Base-by-base conservation (phyloP, 768 basidiomycete species). In the Leucocoprinus sp. region DNA sequence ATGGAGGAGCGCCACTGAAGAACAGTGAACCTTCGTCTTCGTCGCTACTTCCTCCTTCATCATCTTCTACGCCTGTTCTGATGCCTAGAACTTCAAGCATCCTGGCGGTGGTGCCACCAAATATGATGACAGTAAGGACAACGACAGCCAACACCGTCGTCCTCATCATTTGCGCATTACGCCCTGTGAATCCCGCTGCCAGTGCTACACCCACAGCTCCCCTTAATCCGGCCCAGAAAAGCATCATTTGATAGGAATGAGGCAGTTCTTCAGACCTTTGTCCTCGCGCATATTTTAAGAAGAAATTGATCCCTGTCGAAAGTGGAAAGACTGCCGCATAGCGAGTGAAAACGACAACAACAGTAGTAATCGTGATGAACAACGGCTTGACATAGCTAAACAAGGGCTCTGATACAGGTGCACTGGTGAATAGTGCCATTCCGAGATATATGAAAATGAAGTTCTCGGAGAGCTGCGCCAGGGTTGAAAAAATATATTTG, bases 371-470 rank as follows among this genome's bases (percentile, higher is more conserved):
- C 47, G 81, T 70, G 60, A 97, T 93, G 69, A 98, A 96, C 17
- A 99, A 66, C 0, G 96, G 96, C 61, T 97, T 98, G 62, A 96
- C 84, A 55, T 93, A 93, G 60, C 70, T 82, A 41, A 77, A 82
- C 46, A 87, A 84, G 9, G 78, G 78, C 55, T 85, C 82, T 4
- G 82, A 72, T 6, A 81, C 78, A 21, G 91, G 89, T 2, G 85
- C 74, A 45, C 76, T 79, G 2, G 93, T 98, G 72, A 99, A 99
- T n/a, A 99, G 76, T 33, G 88, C 86, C 54, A 99, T 75, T 31
- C 96, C 95, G 51, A 99, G 87, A 65, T 98, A 98, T 59, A 99
- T 91, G 69, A 99, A 99, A 64, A 99, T 98, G 62, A 98, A 99
- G 62, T 98, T 98, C 67, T 99, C 96, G 21, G 89, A 89, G 22